Base-by-base conservation (phyloP, 306 rosid species). In the Parietaria judaica region DNA sequence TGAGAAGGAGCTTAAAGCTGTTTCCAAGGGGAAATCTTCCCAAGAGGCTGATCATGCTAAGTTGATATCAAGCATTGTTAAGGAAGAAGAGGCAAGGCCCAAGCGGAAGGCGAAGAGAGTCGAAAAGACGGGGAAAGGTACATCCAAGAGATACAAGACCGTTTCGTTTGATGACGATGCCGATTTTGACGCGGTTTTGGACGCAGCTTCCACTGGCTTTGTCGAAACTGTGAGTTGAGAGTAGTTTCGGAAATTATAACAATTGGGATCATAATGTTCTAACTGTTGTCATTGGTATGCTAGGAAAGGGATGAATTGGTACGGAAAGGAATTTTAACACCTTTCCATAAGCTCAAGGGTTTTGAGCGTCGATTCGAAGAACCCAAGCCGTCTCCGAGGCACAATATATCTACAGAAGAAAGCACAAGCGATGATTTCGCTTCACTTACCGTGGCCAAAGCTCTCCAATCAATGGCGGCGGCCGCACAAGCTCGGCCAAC, bases 231-330 rank as follows among this genome's bases (percentile, higher is more conserved):
- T 88, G 79, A 88, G 96, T 79, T 75, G 49, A 36, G 36, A 49
- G 45, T 36, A 47, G 49, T 41, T 66, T 36, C 12, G 49, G 8
- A 64, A 49, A 12, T 48, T 50, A 52, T 35, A 13, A 38, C 50
- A 7, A 43, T 36, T 72, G 70, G 57, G 53, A 68, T 43, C 60
- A 51, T 13, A 47, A 46, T 34, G 57, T 15, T 69, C 76, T 80
- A 69, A 83, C 75, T 53, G 73, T 65, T 46, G 34, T 53, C 37
- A 65, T 59, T 68, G 69, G 55, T 73, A 48, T 78, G 63, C 63
- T 46, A 92, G 98, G 98, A 92, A 84, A 82, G 96, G 78, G 99
- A 92, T 80, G 94, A 88, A 51, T 73, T 88, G 64, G 81, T 92
- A 51, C 81, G 95, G 59, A 88, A 82, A 74, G 99, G 99, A 75